A percentile compares a stretch with the other conserved stretches of the same genome.
These are phyloP conservation scores for Hippophae rhamnoides DNA, from an alignment of 306 rosid genomes.

Conservation along the genomic window DNA sequence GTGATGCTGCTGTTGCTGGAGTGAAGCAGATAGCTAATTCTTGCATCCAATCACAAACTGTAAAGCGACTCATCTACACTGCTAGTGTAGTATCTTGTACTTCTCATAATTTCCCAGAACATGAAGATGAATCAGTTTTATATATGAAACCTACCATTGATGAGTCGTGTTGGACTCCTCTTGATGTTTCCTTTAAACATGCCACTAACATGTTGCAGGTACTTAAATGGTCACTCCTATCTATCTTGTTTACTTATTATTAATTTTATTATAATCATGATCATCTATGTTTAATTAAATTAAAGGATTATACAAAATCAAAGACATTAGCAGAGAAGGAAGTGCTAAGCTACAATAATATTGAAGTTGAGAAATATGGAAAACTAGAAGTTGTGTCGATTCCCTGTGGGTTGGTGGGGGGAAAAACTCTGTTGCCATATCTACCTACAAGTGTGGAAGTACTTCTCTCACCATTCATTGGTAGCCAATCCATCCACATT, in stretches of 20 bases:
- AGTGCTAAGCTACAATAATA: slow-evolving; percentile 16
- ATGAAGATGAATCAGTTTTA: too few relatives aligned
- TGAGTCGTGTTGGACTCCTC: slow-evolving; percentile 50
- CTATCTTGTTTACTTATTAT: background rate
- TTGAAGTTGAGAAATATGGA: slow-evolving; percentile 1
- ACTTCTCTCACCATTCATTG: slow-evolving; percentile 18
- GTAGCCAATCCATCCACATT: slow-evolving; percentile 1
- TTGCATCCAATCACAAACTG: slow-evolving; percentile 29
- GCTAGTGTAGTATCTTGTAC: slow-evolving; percentile 13
- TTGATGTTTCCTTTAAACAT: slow-evolving; percentile 13
- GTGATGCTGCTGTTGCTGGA: slow-evolving; percentile 33
- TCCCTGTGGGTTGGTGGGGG: slow-evolving; percentile 39
- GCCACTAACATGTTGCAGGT: background rate
- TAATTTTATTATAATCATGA: background rate
- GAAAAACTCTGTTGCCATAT: slow-evolving; percentile 23
- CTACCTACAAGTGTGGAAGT: background rate
- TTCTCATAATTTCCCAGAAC: too few relatives aligned
- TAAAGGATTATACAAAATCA: slow-evolving; percentile 26
- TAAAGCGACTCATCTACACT: slow-evolving; percentile 43
- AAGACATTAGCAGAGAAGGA: slow-evolving; percentile 42
- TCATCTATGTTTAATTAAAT: background rate
- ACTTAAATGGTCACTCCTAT: background rate
- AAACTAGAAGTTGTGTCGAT: slow-evolving; percentile 40
- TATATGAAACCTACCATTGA: slow-evolving; percentile 7
- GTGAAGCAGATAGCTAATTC: slow-evolving; percentile 20